Percentiles rank a stretch among this genome's conserved stretches.
Evolutionary conservation across 805 yeast genomes (phyloP).

Genomic region (Sugiyamaella mastotermitis): DNA sequence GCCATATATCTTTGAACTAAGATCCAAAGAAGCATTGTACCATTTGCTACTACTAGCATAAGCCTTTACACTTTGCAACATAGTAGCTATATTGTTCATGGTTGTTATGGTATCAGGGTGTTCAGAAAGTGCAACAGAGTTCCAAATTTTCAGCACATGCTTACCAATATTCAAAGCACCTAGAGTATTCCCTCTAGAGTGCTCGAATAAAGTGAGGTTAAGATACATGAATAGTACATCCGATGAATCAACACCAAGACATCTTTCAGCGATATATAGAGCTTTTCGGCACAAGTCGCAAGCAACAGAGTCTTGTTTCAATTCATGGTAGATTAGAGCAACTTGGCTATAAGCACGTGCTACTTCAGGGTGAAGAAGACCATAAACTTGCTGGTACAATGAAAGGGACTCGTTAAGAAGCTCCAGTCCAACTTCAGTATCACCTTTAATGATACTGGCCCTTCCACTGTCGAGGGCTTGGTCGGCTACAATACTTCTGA

Average conservation of each 20-base stretch:
- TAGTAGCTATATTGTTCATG: constrained; percentile 52
- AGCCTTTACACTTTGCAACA: constrained; percentile 50
- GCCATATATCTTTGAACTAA: constrained; percentile 51
- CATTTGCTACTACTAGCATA: constrained; percentile 45
- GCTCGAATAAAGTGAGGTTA: constrained; percentile 71
- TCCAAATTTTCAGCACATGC: constrained; percentile 56
- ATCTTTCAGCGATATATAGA: constrained; percentile 69
- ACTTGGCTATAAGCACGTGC: constrained; percentile 62
- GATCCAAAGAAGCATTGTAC: constrained; percentile 45
- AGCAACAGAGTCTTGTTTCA: constrained; percentile 53
- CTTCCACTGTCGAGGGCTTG: constrained; percentile 48
- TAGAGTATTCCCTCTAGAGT: constrained; percentile 48
- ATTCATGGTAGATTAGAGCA: constrained; percentile 60
- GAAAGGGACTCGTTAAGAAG: constrained; percentile 65
- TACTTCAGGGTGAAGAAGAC: constrained; percentile 71
- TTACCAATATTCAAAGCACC: constrained; percentile 59
- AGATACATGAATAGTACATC: constrained; percentile 67
- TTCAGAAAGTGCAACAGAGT: constrained; percentile 47
- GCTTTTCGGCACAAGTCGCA: constrained; percentile 62
- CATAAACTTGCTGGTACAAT: constrained; percentile 77
- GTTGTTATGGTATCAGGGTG: constrained; percentile 71
- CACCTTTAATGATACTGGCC: constrained; percentile 22
- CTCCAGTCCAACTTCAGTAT: constrained; percentile 48
- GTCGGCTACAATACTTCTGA: constrained; percentile 60
- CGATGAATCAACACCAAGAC: constrained; percentile 71